Percentiles rank a stretch among this genome's conserved stretches.
These are phyloP conservation scores for Solioccasus polychromus DNA, from an alignment of 768 basidiomycete genomes.

Conservation along the genomic window DNA sequence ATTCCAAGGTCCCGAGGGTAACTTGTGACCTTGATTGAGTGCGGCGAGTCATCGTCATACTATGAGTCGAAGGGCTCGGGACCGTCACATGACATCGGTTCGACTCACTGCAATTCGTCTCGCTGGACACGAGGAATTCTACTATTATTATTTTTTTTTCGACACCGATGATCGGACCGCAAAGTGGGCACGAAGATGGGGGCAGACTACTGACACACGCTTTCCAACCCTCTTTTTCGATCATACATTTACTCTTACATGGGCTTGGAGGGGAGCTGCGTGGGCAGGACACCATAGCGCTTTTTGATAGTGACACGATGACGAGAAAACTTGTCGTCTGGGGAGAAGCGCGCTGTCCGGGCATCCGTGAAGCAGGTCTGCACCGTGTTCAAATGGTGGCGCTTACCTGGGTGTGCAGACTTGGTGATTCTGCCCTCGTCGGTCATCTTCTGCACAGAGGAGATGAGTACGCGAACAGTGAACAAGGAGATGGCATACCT, in stretches of 20 bases:
- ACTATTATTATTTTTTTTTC: no score
- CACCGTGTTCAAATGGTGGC: not conserved
- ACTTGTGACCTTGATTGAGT: no score
- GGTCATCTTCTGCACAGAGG: slow-evolving; percentile 69
- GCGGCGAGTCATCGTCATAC: no score
- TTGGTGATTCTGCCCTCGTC: slow-evolving; percentile 82
- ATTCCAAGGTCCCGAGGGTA: no score
- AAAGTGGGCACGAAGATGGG: no score
- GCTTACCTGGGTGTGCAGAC: slow-evolving; percentile 93
- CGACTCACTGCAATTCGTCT: no score
- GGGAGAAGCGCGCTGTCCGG: slow-evolving; percentile 89
- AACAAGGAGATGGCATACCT: slow-evolving; percentile 64
- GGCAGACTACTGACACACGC: no score
- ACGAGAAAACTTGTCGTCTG: slow-evolving; percentile 98
- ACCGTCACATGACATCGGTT: no score
- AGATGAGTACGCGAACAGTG: not conserved
- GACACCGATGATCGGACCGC: no score
- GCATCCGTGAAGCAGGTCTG: not conserved
- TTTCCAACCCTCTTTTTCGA: no score
- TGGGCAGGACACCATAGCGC: slow-evolving; percentile 83
- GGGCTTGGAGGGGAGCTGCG: slow-evolving; percentile 87
- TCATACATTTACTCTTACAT: slow-evolving; percentile 50
- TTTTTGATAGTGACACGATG: slow-evolving; percentile 98
- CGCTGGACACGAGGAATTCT: no score
- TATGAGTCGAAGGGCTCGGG: no score